Evolutionary conservation across 2,329 filamentous ascomycete genomes (phyloP), one percentile per base, ranked within the genome.

Genomic region (Dactylellina sp.): DNA sequence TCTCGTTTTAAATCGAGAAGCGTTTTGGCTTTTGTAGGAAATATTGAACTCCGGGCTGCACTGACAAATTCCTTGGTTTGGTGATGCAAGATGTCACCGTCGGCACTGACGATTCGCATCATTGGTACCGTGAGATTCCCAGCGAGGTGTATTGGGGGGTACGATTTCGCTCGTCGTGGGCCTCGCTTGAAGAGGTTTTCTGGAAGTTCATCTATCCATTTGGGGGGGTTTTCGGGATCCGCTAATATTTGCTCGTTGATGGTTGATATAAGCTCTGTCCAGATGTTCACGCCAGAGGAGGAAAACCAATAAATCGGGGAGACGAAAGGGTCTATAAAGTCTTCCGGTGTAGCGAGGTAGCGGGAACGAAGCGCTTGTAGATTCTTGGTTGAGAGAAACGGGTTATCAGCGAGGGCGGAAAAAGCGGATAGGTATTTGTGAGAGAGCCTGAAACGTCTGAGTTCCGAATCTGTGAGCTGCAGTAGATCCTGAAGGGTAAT

Each of bases 291-390:
- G 6, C 71, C 71, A 7, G 63, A 60, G 9, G 63, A 47, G 2
- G 53, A 46, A 24, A 75, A 75, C 40, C 62, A 62, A 37, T 75
- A 75, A 5, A 75, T 42, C 2, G 71, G 71, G 4, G 71, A 75
- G 2, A 39, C 71, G 24, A 75, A 75, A 22, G 71, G 71, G 52
- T 75, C 71, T 14, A 52, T 70, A 16, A 68, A 75, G 25, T 75
- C 64, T 50, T 70, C 71, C 3, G 57, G 39, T 0, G 32, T 60
- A 14, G 57, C 42, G 2, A 75, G 35, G 24, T 75, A 75, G 40
- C 32, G 35, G 7, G 62, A 60, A 6, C 71, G 62, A 11, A 75
- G 39, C 3, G 6, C 0, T 28, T 63, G 44, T 2, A 75, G 50
- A n/a, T 50, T 46, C n/a, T 65, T 37, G 0, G 62, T 50, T 9